Conservation (phyloP, 768 basidiomycete species). For the Neoboletus brunneissimus region DNA sequence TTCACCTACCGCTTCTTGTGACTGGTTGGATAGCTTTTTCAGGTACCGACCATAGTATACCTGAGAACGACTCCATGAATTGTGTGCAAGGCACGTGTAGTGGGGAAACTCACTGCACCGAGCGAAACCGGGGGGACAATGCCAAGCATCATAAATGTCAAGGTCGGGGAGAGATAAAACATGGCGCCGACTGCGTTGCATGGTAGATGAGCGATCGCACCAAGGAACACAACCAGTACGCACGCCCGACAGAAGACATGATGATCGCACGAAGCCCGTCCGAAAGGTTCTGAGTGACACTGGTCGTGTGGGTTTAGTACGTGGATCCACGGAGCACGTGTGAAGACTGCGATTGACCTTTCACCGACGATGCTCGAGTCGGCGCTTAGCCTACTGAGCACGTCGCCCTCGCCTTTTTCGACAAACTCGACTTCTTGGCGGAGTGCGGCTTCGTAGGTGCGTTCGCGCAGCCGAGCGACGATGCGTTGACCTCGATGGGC, state of each 20-base stretch:
- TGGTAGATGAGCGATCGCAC: background rate
- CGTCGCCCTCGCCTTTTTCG: constrained; percentile 90
- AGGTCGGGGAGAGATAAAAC: constrained; percentile 86
- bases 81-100: constrained; percentile 1
- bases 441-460: constrained; percentile 79
- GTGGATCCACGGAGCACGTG: background rate
- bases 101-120: constrained; percentile 58
- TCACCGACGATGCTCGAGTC: constrained; percentile 95
- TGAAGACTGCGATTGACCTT: constrained; percentile 46
- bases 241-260: constrained; percentile 92
- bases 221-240: constrained; percentile 28
- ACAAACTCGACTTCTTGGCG: constrained; percentile 92
- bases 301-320: background rate
- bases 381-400: constrained; percentile 83
- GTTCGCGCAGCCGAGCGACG: constrained; percentile 80
- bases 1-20: constrained; percentile 93
- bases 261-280: constrained; percentile 82
- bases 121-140: constrained; percentile 87
- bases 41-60: constrained; percentile 96
- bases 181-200: constrained; percentile 75
- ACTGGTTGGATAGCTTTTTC: constrained; percentile 84
- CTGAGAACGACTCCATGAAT: constrained; percentile 37
- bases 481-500: constrained; percentile 68
- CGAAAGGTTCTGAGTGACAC: constrained; percentile 76
- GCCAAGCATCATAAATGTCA: constrained; percentile 90